A percentile compares a stretch with the other conserved stretches of the same genome.
Evolutionary conservation across 805 yeast genomes (phyloP).

Genomic region (Soucietia sequanensis): DNA sequence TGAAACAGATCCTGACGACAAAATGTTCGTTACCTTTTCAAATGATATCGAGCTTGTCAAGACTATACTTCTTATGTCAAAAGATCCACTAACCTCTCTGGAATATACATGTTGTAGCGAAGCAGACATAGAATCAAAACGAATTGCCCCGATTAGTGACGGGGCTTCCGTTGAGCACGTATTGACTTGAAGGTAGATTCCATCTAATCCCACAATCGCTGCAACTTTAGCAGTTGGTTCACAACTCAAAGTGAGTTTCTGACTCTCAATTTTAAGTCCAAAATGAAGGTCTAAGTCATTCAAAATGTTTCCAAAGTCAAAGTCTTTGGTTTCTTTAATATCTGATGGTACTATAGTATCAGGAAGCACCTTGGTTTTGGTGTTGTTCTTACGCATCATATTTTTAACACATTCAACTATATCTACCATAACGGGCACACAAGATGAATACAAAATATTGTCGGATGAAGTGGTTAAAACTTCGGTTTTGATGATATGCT

Average conservation of each 20-base stretch:
- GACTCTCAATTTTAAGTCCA: constrained; percentile 67
- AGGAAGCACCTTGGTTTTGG: neutral
- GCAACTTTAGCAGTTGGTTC: constrained; percentile 93
- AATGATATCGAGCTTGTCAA: constrained; percentile 49
- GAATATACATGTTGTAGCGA: constrained; percentile 89
- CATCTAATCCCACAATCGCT: constrained; percentile 73
- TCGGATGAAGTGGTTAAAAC: constrained; percentile 65
- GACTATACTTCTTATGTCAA: constrained; percentile 46
- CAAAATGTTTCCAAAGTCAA: constrained; percentile 42
- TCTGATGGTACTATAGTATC: neutral
- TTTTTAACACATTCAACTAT: constrained; percentile 49
- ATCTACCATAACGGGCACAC: constrained; percentile 75
- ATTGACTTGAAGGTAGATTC: constrained; percentile 58
- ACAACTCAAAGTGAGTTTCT: constrained; percentile 77
- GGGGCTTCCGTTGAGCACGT: constrained; percentile 43
- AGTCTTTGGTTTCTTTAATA: constrained; percentile 18
- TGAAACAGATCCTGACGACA: constrained; percentile 51
- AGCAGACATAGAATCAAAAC: constrained; percentile 57
- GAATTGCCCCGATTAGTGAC: constrained; percentile 41
- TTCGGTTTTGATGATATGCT: constrained; percentile 50
- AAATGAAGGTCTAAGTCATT: constrained; percentile 60
- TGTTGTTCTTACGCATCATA: constrained; percentile 36
- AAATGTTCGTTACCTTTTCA: constrained; percentile 38
- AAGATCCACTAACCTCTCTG: constrained; percentile 79
- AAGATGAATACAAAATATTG: constrained; percentile 66